Evolutionary conservation across 768 basidiomycete genomes (phyloP), one percentile per base, ranked within the genome.

Genomic region (Lanmaoa pseudosensibilis): DNA sequence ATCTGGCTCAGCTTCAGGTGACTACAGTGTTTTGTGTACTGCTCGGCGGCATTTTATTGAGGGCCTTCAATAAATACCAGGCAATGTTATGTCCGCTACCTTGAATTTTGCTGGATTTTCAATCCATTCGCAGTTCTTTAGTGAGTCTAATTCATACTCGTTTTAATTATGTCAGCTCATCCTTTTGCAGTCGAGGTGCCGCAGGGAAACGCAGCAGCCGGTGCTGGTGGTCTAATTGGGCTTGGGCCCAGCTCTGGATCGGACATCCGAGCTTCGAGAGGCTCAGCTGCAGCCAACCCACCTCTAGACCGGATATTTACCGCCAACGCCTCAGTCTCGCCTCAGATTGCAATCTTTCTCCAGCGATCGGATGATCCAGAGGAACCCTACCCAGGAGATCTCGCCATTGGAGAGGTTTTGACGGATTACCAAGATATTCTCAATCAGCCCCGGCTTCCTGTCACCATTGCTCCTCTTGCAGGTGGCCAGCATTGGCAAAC

Each of bases 231-330:
- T 12, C 65, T 81, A 33, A 66, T 80, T 64, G 86, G 87, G 3
- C 79, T 89, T 4, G 89, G 90, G 1, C 86, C 82, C 43, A 83
- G 77, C 67, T 74, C 73, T n/a, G 82, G 76, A 38, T 89, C 82
- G 3, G 73, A 66, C 33, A 69, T 89, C 51, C 71, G 77, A 52
- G 44, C 63, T 44, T 59, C 69, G 27, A 64, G 78, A 15, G 59
- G 70, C 8, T 61, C 71, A 25, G 43, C 73, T 13, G 64, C 70
- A 0, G 86, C 83, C 5, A 79, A 82, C 57, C 73, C 84, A 0
- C 76, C 84, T 36, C 74, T 88, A 10, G 84, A 88, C 71, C 78
- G 83, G 43, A 83, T 88, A 57, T 90, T 92, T 67, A 66, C 71
- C 8, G 80, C 84, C 60, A 78, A 89, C 64, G 70, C 72, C 10